Percentiles rank a stretch among this genome's conserved stretches.
Conservation (phyloP, 331 rosid species). For the Malus hybrid region DNA sequence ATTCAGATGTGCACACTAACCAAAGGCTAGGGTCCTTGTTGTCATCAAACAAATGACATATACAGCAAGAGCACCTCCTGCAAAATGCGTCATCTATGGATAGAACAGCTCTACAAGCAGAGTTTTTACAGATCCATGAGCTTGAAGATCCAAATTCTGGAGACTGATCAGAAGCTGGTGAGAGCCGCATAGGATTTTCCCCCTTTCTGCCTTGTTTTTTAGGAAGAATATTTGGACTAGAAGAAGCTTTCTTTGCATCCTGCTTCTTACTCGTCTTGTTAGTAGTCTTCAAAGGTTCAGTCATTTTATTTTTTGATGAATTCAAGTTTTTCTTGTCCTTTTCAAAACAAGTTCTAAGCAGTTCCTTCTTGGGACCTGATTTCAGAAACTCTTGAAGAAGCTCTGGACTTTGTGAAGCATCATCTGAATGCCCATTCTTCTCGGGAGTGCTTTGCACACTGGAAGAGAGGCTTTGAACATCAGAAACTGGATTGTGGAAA, state of each 20-base stretch:
- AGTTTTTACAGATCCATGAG: slow-evolving; percentile 93
- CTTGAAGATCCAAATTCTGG: slow-evolving; percentile 55
- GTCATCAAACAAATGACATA: slow-evolving; percentile 92
- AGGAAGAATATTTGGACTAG: slow-evolving; percentile 41
- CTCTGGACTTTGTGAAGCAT: slow-evolving; percentile 68
- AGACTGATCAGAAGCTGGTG: slow-evolving; percentile 57
- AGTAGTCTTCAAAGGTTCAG: slow-evolving; percentile 44
- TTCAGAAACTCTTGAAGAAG: slow-evolving; percentile 68
- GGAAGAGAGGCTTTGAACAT: slow-evolving; percentile 73
- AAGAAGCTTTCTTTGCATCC: slow-evolving; percentile 55
- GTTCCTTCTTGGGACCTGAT: slow-evolving; percentile 65
- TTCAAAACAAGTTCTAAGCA: slow-evolving; percentile 42
- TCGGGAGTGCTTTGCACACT: slow-evolving; percentile 81
- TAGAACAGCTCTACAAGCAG: slow-evolving; percentile 94
- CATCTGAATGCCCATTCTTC: slow-evolving; percentile 71
- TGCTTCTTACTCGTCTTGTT: slow-evolving; percentile 62
- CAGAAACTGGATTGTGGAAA: slow-evolving; percentile 46
- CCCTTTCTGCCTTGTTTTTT: slow-evolving; percentile 83
- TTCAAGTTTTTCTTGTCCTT: slow-evolving; percentile 45
- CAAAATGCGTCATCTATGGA: slow-evolving; percentile 88
- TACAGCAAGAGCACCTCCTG: slow-evolving; percentile 98
- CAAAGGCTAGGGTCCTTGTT: slow-evolving; percentile 99
- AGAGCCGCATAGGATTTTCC: slow-evolving; percentile 66
- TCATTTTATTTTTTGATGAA: slow-evolving; percentile 41
- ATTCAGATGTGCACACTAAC: slow-evolving; percentile 86